A percentile compares a stretch with the other conserved stretches of the same genome.
These are phyloP conservation scores for Stagonosporopsis vannaccii DNA, from an alignment of 2,329 filamentous ascomycete genomes.

Conservation along the genomic window DNA sequence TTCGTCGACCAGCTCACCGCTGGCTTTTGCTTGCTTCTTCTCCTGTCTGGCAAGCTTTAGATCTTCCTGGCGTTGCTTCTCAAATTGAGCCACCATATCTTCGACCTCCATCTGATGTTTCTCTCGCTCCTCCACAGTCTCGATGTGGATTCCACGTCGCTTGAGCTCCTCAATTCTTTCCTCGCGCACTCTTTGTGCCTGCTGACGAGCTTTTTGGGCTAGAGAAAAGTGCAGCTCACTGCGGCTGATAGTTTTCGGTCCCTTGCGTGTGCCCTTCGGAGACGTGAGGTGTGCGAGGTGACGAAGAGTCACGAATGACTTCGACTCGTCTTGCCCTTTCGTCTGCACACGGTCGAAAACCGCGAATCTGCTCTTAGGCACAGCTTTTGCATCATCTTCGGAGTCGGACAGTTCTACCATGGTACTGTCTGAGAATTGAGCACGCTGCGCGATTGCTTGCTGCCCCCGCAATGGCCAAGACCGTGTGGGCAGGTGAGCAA, in stretches of 20 bases:
- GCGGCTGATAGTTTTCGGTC: slow-evolving; percentile 67
- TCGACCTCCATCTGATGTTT: slow-evolving; percentile 84
- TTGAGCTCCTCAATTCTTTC: slow-evolving; percentile 78
- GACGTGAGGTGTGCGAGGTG: slow-evolving; percentile 77
- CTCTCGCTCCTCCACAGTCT: slow-evolving; percentile 86
- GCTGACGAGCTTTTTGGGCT: slow-evolving; percentile 75
- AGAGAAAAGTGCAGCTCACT: slow-evolving; percentile 74
- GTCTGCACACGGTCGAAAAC: slow-evolving; percentile 75
- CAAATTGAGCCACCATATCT: slow-evolving; percentile 71
- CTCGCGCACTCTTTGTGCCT: slow-evolving; percentile 79
- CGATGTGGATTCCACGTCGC: slow-evolving; percentile 80
- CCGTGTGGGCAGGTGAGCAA: slow-evolving; percentile 43
- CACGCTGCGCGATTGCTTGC: slow-evolving; percentile 23
- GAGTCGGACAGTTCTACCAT: slow-evolving; percentile 55
- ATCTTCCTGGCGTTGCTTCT: slow-evolving; percentile 82
- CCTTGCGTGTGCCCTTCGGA: slow-evolving; percentile 55
- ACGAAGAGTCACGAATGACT: slow-evolving; percentile 72
- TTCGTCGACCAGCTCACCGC: slow-evolving; percentile 54
- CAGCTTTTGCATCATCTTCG: slow-evolving; percentile 70
- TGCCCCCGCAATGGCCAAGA: slow-evolving; percentile 27
- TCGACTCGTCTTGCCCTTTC: slow-evolving; percentile 68
- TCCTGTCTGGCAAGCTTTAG: slow-evolving; percentile 80
- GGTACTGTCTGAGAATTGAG: slow-evolving; percentile 7
- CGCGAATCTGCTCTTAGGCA: slow-evolving; percentile 46
- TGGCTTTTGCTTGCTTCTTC: slow-evolving; percentile 73